A percentile compares a stretch with the other conserved stretches of the same genome.
Conservation (phyloP, 139 green algal genomes). For the Marvania coccoides region DNA sequence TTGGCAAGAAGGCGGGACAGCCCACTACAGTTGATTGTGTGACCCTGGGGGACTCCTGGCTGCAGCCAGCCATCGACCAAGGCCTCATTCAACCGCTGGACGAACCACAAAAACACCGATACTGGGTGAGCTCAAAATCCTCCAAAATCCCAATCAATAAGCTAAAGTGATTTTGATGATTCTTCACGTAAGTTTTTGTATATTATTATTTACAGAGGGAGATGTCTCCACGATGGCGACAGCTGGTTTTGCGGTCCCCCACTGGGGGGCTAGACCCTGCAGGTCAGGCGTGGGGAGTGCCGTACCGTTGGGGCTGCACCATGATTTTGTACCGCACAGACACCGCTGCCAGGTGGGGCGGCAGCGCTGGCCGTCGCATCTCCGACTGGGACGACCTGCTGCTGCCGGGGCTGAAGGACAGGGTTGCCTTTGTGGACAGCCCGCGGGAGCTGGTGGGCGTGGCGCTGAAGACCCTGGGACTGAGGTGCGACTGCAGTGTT, state of each 20-base stretch:
- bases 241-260: conserved; percentile 43
- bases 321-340: conserved; percentile 59
- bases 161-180: too few relatives aligned
- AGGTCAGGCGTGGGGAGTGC: conserved; percentile 59
- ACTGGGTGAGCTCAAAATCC: conserved; percentile 46
- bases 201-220: conserved; percentile 1
- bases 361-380: conserved; percentile 29
- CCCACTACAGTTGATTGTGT: conserved; percentile 55
- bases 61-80: conserved; percentile 49
- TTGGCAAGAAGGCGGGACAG: conserved; percentile 12
- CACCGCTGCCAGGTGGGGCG: conserved; percentile 23
- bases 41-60: conserved; percentile 72
- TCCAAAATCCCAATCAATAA: too few relatives aligned
- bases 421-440: conserved; percentile 62
- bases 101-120: conserved; percentile 39
- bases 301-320: conserved; percentile 71
- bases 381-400: conserved; percentile 77
- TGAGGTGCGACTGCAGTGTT: too few relatives aligned
- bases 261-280: conserved; percentile 9
- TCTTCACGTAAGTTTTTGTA: not conserved
- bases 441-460: conserved; percentile 68
- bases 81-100: conserved; percentile 65
- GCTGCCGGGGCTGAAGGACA: conserved; percentile 48
- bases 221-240: conserved; percentile 47
- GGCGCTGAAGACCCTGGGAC: conserved; percentile 52